A percentile compares a stretch with the other conserved stretches of the same genome.
Conservation (phyloP, 257 asterid species). For the Leptodermis oblonga region DNA sequence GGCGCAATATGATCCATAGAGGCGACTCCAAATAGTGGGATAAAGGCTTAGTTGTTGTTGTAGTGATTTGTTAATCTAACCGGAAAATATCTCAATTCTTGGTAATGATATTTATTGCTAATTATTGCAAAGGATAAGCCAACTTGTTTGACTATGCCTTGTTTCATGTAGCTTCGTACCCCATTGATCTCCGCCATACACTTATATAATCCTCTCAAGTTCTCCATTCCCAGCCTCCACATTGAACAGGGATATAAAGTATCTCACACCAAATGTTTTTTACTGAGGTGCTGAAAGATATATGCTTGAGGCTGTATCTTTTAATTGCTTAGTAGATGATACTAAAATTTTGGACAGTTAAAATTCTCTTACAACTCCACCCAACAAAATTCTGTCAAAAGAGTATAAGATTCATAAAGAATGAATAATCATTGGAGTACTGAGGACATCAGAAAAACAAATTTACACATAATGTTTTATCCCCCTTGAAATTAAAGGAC, state of each 20-base stretch:
- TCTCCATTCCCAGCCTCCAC: neutral
- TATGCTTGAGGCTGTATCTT: neutral
- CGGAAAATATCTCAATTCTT: neutral
- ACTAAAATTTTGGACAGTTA: neutral
- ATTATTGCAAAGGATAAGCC: neutral
- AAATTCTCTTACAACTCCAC: neutral
- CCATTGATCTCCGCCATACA: neutral
- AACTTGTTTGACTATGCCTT: neutral
- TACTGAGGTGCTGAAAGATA: neutral
- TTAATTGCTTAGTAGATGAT: too few species aligned
- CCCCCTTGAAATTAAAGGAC: slow-evolving; percentile 1
- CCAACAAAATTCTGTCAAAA: neutral
- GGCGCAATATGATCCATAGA: too few species aligned
- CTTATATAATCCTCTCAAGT: neutral
- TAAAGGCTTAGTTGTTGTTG: too few species aligned
- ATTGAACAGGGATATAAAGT: neutral
- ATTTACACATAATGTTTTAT: neutral
- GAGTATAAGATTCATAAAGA: slow-evolving; percentile 3
- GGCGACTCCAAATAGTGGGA: too few species aligned
- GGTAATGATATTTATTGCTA: neutral
- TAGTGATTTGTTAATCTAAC: neutral
- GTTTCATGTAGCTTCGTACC: neutral
- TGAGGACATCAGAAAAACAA: neutral
- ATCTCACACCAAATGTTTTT: neutral
- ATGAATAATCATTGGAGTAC: neutral